Percentiles rank a stretch among this genome's conserved stretches.
Conservation (phyloP, 2,329 filamentous ascomycete genomes). For the Paracoccidioides lutzii region DNA sequence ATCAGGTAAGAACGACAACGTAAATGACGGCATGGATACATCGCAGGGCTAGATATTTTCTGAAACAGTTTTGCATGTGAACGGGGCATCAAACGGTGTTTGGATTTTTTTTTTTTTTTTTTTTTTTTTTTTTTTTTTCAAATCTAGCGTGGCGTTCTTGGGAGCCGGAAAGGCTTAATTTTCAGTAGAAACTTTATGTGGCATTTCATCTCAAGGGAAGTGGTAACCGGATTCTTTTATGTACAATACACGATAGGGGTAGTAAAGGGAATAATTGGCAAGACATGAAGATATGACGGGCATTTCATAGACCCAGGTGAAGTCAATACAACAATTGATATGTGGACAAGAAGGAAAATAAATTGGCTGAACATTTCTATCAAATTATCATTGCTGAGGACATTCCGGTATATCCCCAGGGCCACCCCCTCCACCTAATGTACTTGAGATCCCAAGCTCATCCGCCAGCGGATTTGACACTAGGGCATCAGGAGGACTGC, state of each 20-base stretch:
- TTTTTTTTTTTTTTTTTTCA: neutral
- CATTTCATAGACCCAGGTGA: neutral
- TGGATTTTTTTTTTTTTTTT: neutral
- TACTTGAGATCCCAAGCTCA: constrained; percentile 73
- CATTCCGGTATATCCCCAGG: constrained; percentile 45
- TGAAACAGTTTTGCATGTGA: neutral
- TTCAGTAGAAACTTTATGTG: neutral
- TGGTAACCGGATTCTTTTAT: neutral
- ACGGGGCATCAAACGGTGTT: neutral
- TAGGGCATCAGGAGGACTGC: constrained; percentile 78
- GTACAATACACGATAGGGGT: neutral
- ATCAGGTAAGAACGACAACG: constrained; percentile 3
- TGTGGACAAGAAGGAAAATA: neutral
- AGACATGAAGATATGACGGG: too few relatives aligned
- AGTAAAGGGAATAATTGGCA: too few relatives aligned
- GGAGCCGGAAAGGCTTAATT: neutral
- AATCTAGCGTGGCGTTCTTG: neutral
- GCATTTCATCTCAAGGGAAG: neutral
- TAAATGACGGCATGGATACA: constrained; percentile 28
- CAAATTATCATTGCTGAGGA: constrained; percentile 41
- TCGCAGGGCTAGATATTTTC: constrained; percentile 14
- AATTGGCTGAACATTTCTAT: neutral
- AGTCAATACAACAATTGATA: neutral
- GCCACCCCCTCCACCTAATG: constrained; percentile 29
- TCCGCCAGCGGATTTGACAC: constrained; percentile 48